Evolutionary conservation across 208 protist species (phyloP).

Genomic region (Wallacemonas collosoma): DNA sequence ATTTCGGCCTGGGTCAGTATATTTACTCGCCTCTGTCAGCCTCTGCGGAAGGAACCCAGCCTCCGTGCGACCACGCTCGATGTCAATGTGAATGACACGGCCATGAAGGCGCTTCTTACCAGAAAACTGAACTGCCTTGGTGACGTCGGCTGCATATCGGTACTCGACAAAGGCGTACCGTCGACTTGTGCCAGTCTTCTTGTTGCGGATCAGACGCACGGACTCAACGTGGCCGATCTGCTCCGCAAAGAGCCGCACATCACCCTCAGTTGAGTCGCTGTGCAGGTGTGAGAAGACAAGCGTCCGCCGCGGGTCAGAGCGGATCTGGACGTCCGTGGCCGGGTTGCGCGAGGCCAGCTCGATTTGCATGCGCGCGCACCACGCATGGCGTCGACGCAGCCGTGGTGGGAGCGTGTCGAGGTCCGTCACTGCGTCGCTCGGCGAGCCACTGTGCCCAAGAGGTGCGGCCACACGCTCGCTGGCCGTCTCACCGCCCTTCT

Average conservation of each 20-base stretch:
- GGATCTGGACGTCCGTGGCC: constrained; percentile 63
- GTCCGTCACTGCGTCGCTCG: neutral
- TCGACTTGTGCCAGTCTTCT: constrained; percentile 57
- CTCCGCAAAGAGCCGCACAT: constrained; percentile 79
- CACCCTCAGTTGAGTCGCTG: constrained; percentile 67
- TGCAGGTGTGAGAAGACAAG: constrained; percentile 74
- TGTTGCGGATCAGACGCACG: constrained; percentile 64
- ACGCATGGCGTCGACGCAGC: constrained; percentile 22
- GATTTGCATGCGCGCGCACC: constrained; percentile 25
- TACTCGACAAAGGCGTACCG: constrained; percentile 88
- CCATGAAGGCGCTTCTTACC: constrained; percentile 70
- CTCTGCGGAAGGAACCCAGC: constrained; percentile 66
- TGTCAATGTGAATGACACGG: constrained; percentile 57
- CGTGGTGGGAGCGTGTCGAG: neutral
- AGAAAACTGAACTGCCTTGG: constrained; percentile 52
- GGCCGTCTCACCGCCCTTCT: neutral
- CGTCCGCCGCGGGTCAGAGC: constrained; percentile 62
- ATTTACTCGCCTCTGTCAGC: constrained; percentile 30
- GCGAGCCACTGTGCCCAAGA: neutral
- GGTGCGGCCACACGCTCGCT: too few species aligned
- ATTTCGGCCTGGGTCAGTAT: neutral
- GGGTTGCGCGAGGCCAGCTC: constrained; percentile 42
- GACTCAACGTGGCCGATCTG: constrained; percentile 81
- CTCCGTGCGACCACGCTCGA: constrained; percentile 71
- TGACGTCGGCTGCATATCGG: constrained; percentile 63